Conservation (phyloP, 352 stramenopile genomes). For the Phytophthora capsici region DNA sequence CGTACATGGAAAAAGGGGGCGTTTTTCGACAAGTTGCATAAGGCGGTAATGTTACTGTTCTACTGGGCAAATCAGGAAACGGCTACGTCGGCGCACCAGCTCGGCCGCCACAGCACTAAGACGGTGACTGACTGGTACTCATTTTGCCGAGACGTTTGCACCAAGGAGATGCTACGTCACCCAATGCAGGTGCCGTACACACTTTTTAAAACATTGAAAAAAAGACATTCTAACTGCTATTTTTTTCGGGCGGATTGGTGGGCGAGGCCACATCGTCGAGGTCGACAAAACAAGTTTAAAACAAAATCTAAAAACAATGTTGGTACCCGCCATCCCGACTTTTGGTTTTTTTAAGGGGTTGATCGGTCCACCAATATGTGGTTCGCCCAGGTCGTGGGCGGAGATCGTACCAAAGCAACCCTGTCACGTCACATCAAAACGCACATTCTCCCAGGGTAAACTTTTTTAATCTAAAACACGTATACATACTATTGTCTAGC, state of each 20-base stretch:
- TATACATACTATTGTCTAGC: too few relatives aligned
- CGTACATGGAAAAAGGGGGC: background rate
- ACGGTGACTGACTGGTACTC: background rate
- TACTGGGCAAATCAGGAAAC: background rate
- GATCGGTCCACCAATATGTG: background rate
- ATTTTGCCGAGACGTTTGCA: background rate
- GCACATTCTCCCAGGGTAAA: background rate
- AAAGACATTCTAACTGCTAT: too few relatives aligned
- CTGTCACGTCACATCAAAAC: background rate
- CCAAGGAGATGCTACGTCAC: background rate
- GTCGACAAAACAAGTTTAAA: background rate
- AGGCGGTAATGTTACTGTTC: background rate
- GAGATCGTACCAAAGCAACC: background rate
- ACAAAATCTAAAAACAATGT: background rate
- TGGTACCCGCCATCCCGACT: background rate
- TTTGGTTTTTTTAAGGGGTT: background rate
- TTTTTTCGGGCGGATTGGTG: too few relatives aligned
- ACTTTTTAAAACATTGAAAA: too few relatives aligned
- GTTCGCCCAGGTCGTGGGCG: background rate
- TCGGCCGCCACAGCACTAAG: background rate
- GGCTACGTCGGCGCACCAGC: too few relatives aligned
- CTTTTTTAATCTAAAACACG: too few relatives aligned
- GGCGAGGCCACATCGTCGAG: background rate
- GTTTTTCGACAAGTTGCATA: background rate
- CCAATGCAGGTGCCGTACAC: too few relatives aligned